Percentiles rank a stretch among this genome's conserved stretches.
Conservation (phyloP, 306 rosid genomes). For the Fragaria iinumae region DNA sequence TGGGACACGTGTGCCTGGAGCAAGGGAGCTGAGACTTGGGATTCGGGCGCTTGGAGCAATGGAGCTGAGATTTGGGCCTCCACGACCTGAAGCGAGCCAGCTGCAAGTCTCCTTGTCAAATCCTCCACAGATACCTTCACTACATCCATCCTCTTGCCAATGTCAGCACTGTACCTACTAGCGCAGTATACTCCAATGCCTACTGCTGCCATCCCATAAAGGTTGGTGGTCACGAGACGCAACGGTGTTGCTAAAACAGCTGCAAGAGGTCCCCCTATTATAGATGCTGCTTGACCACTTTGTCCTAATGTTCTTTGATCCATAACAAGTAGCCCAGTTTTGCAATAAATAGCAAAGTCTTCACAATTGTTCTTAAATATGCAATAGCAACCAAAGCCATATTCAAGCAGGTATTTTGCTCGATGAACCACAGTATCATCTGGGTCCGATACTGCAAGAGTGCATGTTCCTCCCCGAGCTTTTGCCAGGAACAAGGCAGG, state of each 20-base stretch:
- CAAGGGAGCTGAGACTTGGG: constrained; percentile 36
- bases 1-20: neutral
- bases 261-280: constrained; percentile 90
- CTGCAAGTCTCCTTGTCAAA: constrained; percentile 54
- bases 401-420: constrained; percentile 59
- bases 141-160: constrained; percentile 79
- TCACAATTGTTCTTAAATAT: constrained; percentile 90
- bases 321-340: constrained; percentile 76
- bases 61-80: constrained; percentile 45
- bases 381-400: constrained; percentile 87
- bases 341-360: constrained; percentile 94
- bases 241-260: constrained; percentile 73
- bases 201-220: constrained; percentile 76
- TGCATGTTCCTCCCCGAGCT: constrained; percentile 94
- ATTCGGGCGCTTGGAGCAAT: constrained; percentile 34
- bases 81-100: constrained; percentile 58
- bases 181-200: constrained; percentile 76
- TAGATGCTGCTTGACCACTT: constrained; percentile 86
- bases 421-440: constrained; percentile 68
- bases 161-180: constrained; percentile 80
- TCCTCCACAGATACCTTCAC: constrained; percentile 76
- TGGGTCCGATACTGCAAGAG: constrained; percentile 71
- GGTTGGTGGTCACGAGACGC: constrained; percentile 65
- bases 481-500: constrained; percentile 77
- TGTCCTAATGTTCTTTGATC: constrained; percentile 66